These are phyloP conservation scores for Psidium guajava DNA, from an alignment of 345 rosid genomes.

Conservation along the genomic window DNA sequence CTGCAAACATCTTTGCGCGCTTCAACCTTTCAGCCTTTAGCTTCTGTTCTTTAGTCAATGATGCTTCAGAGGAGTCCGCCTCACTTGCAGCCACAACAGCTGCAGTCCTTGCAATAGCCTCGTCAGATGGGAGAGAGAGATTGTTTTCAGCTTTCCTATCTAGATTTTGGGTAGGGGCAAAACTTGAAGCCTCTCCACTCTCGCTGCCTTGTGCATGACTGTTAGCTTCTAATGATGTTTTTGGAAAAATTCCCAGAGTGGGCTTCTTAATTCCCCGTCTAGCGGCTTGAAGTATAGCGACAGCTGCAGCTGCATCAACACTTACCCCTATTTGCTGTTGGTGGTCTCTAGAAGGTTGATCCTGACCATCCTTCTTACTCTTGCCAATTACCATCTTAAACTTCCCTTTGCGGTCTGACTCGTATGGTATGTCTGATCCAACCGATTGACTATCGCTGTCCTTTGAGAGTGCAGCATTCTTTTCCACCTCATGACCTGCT, in stretches of 20 bases:
- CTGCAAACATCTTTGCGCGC: conserved; percentile 89
- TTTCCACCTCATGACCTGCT: conserved; percentile 19
- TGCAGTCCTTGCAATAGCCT: conserved; percentile 31
- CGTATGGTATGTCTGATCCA: conserved; percentile 50
- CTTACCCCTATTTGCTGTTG: conserved; percentile 40
- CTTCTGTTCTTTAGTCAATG: conserved; percentile 64
- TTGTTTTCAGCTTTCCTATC: not conserved
- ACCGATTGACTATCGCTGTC: conserved; percentile 24
- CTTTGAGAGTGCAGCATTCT: conserved; percentile 24
- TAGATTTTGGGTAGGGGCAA: not conserved
- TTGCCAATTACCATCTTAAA: conserved; percentile 66
- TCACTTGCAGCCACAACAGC: conserved; percentile 50
- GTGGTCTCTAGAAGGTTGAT: conserved; percentile 35
- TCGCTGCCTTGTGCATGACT: conserved; percentile 29
- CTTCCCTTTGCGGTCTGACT: conserved; percentile 63
- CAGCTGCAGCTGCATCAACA: conserved; percentile 73
- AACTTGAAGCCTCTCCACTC: not conserved
- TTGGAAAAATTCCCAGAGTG: conserved; percentile 37
- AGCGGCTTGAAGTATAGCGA: conserved; percentile 93
- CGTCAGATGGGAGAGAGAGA: conserved; percentile 32
- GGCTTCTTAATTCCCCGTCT: conserved; percentile 80
- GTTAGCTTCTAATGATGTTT: conserved; percentile 17
- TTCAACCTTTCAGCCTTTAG: conserved; percentile 87
- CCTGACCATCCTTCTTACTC: conserved; percentile 52
- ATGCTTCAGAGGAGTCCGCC: conserved; percentile 64